Conservation (phyloP, 441 rosid genomes). For the Gossypium trilobum region DNA sequence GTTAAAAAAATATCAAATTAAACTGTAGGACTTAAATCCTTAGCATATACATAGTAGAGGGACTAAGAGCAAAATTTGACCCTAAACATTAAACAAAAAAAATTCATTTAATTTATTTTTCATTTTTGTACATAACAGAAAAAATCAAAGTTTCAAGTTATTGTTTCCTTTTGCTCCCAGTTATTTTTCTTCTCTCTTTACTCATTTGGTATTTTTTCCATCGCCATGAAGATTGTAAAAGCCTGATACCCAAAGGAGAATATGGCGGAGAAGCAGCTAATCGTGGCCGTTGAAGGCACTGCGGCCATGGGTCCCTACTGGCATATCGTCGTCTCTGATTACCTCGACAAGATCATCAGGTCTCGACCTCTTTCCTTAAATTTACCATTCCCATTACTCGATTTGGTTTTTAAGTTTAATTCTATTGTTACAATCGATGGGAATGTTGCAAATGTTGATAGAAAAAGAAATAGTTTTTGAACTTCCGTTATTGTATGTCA, state of each 20-base stretch:
- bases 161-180: background rate
- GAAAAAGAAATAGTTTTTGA: background rate
- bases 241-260: background rate
- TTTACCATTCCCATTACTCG: background rate
- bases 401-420: background rate
- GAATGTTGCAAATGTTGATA: background rate
- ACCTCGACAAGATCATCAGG: conserved; percentile 87
- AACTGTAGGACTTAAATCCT: no score
- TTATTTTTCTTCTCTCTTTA: background rate
- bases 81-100: no score
- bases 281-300: conserved; percentile 82
- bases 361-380: conserved; percentile 16
- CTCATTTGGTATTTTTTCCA: background rate
- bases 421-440: background rate
- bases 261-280: conserved; percentile 84
- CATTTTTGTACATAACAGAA: no score
- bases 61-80: no score
- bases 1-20: no score
- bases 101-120: no score
- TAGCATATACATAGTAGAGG: no score
- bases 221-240: background rate
- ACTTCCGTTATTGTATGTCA: background rate
- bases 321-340: conserved; percentile 62
- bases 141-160: no score
- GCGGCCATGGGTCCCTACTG: conserved; percentile 89